Evolutionary conservation across 768 basidiomycete species (phyloP).

Genomic region (Roridomyces roridus): DNA sequence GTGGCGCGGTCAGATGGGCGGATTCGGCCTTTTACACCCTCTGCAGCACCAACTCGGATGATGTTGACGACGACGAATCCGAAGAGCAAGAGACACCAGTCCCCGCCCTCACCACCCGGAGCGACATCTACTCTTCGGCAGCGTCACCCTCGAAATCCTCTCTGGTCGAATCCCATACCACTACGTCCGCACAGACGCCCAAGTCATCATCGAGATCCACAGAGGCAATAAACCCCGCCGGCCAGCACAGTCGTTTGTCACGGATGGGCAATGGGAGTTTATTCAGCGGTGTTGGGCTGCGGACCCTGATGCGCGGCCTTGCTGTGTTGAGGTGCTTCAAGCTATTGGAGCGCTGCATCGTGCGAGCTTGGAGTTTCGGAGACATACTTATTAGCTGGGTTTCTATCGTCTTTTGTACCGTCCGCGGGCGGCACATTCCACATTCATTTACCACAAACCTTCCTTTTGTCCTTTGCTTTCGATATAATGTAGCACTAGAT

Average conservation of each 20-base stretch:
- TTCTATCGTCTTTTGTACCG: neutral
- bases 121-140: conserved; percentile 57
- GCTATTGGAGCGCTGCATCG: conserved; percentile 25
- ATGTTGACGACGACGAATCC: conserved; percentile 21
- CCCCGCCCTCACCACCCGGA: conserved; percentile 34
- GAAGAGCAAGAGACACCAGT: conserved; percentile 31
- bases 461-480: neutral
- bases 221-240: conserved; percentile 46
- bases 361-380: conserved; percentile 29
- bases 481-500: conserved; percentile 19
- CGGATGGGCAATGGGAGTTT: conserved; percentile 47
- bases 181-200: conserved; percentile 43
- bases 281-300: conserved; percentile 48
- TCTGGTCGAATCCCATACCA: conserved; percentile 50
- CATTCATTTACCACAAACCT: conserved; percentile 16
- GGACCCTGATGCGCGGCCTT: conserved; percentile 37
- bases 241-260: conserved; percentile 42
- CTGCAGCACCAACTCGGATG: conserved; percentile 34
- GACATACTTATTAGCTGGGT: conserved; percentile 20
- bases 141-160: conserved; percentile 50
- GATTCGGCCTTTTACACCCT: conserved; percentile 46
- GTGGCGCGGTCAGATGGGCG: conserved; percentile 55
- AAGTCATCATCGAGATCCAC: conserved; percentile 49
- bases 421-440: conserved; percentile 4
- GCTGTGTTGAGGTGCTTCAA: conserved; percentile 29